Evolutionary conservation across 306 rosid species (phyloP).

Genomic region (Comarum palustre): DNA sequence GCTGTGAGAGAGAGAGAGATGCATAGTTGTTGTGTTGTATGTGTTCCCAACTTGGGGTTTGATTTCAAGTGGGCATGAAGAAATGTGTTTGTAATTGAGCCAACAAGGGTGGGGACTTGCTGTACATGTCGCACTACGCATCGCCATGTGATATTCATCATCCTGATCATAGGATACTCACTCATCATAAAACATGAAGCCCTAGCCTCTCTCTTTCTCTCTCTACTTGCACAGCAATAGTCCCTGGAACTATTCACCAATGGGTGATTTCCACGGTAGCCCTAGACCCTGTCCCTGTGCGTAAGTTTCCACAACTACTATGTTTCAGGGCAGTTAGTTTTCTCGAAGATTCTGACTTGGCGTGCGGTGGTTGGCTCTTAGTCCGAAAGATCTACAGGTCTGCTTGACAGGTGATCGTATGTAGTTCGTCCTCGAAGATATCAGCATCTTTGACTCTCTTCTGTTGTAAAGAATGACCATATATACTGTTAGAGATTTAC

Average conservation of each 20-base stretch:
- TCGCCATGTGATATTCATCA: slow-evolving; percentile 65
- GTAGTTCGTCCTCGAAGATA: background rate
- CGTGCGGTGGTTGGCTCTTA: background rate
- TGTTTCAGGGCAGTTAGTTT: slow-evolving; percentile 6
- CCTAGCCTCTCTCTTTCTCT: slow-evolving; percentile 3
- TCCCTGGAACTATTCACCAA: slow-evolving; percentile 23
- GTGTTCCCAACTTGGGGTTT: slow-evolving; percentile 80
- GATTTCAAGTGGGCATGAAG: slow-evolving; percentile 60
- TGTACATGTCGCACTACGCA: slow-evolving; percentile 70
- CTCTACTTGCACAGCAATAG: slow-evolving; percentile 8
- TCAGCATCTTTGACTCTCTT: background rate
- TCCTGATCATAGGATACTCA: slow-evolving; percentile 39
- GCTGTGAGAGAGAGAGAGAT: slow-evolving; percentile 22
- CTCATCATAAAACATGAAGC: background rate
- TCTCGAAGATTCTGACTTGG: slow-evolving; percentile 4
- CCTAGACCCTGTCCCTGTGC: background rate
- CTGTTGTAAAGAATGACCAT: background rate
- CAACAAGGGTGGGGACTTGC: slow-evolving; percentile 79
- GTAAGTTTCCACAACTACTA: background rate
- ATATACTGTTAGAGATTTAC: background rate
- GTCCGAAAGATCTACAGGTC: background rate
- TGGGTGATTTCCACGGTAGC: slow-evolving; percentile 34
- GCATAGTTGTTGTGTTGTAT: slow-evolving; percentile 21
- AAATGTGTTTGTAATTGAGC: slow-evolving; percentile 65
- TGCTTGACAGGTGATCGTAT: background rate